Base-by-base conservation (phyloP, 2,329 filamentous ascomycete genomes). In the Monosporascus sp. region DNA sequence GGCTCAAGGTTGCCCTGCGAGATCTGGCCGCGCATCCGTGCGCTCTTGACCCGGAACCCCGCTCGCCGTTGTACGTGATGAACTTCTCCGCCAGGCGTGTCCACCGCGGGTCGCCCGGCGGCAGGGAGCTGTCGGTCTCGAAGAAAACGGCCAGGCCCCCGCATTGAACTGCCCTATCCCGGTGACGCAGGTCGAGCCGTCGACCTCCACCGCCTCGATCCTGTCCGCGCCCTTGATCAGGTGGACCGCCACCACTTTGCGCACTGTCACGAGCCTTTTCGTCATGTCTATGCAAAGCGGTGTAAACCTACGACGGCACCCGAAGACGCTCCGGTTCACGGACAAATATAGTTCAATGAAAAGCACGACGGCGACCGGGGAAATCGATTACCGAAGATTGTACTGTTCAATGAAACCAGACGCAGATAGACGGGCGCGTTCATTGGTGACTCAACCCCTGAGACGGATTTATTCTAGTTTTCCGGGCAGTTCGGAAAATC, bases 231-330 rank as follows among this genome's bases (percentile, higher is more conserved):
- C 49, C 18, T 51, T 48, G 43, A 57, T 53, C 9, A 52, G 55
- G 1, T 50, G 48, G 17, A 62, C 58, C 1, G 49, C 43, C 4
- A 48, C 52, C 35, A 68, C 56, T 3, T 45, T 48, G 15, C 64
- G 64, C 8, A 68, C 52, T 1, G 66, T 64, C 3, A 68, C 65
- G 0, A 69, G 58, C 56, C 72, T 66, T 62, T 62, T 76, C 18
- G 27, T 14, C 54, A 55, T 55, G 22, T 22, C n/a, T n/a, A 15
- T 9, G 44, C 31, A 35, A 14, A 35, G 31, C 9, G 11, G 31
- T 5, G 9, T 11, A 11, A 35, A 35, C 14, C 31, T 14, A 35
- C 5, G 31, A 14, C 9, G 11, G 31, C 31, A 35, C 31, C 31
- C 11, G 31, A 35, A 35, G 31, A 35, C 4, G 4, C 11, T 14